Evolutionary conservation across 179 eudicot species (phyloP).

Genomic region (Drosera spatulata): DNA sequence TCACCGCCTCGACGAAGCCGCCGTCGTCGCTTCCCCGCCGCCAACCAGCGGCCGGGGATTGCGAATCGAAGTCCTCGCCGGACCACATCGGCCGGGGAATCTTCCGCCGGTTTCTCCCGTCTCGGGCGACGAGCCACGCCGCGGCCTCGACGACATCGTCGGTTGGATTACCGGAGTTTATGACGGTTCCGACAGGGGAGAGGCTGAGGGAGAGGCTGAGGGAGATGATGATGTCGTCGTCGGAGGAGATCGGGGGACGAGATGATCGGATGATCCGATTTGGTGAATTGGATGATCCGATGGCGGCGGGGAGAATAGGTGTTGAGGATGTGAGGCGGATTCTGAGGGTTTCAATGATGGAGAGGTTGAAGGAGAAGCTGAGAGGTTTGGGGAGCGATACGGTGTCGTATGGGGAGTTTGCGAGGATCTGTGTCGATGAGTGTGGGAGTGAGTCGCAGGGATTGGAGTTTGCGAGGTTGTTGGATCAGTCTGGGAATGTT

Average conservation of each 20-base stretch:
- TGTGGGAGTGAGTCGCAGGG: constrained; percentile 22
- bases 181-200: constrained; percentile 29
- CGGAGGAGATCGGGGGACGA: background rate
- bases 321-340: constrained; percentile 31
- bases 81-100: constrained; percentile 10
- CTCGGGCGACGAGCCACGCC: constrained; percentile 19
- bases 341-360: constrained; percentile 19
- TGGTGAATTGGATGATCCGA: constrained; percentile 16
- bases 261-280: constrained; percentile 4
- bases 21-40: too few relatives aligned
- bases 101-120: constrained; percentile 12
- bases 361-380: constrained; percentile 26
- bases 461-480: constrained; percentile 33
- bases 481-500: constrained; percentile 44
- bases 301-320: constrained; percentile 3
- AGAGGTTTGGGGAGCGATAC: constrained; percentile 16
- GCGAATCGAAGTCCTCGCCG: too few relatives aligned
- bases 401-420: constrained; percentile 28
- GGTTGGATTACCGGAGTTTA: constrained; percentile 13
- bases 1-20: background rate
- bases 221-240: constrained; percentile 8
- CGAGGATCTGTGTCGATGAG: constrained; percentile 20
- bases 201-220: constrained; percentile 22
- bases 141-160: constrained; percentile 5
- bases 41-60: too few relatives aligned